These are phyloP conservation scores for Cryphonectria carpinicola DNA, from an alignment of 2,329 filamentous ascomycete genomes.

Conservation along the genomic window DNA sequence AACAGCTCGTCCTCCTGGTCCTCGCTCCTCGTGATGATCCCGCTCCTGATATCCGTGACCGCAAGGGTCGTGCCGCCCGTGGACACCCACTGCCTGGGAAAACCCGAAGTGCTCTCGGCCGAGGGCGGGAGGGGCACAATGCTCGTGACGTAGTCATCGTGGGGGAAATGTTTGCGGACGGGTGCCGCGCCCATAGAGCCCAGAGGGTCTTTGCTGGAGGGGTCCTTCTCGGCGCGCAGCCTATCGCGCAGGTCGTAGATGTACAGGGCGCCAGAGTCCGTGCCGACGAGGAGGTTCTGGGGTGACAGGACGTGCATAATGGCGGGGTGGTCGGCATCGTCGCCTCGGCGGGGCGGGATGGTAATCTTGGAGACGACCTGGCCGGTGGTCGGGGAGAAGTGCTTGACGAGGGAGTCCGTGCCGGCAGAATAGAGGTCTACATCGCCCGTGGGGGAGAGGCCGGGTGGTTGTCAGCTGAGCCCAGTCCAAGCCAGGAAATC, in stretches of 20 bases:
- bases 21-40: slow-evolving; percentile 85
- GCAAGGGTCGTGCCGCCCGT: slow-evolving; percentile 91
- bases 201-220: slow-evolving; percentile 10
- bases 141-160: slow-evolving; percentile 91
- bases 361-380: slow-evolving; percentile 80
- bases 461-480: background rate
- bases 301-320: slow-evolving; percentile 83
- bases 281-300: slow-evolving; percentile 84
- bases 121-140: slow-evolving; percentile 82
- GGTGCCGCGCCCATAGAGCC: slow-evolving; percentile 64
- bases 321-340: slow-evolving; percentile 71
- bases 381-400: slow-evolving; percentile 58
- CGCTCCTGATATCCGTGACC: slow-evolving; percentile 84
- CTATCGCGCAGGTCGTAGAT: slow-evolving; percentile 78
- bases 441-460: background rate
- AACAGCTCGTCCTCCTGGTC: slow-evolving; percentile 94
- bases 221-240: slow-evolving; percentile 28
- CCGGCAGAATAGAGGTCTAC: slow-evolving; percentile 61
- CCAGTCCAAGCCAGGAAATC: background rate
- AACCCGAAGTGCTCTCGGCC: slow-evolving; percentile 81
- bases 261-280: slow-evolving; percentile 87
- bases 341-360: slow-evolving; percentile 62
- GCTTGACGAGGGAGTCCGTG: slow-evolving; percentile 59
- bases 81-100: slow-evolving; percentile 92
- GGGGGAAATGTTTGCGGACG: slow-evolving; percentile 80